A percentile compares a stretch with the other conserved stretches of the same genome.
phyloP scores from a whole-genome alignment of 164 flowering plant species.

The Aristolochia fimbriata region DNA sequence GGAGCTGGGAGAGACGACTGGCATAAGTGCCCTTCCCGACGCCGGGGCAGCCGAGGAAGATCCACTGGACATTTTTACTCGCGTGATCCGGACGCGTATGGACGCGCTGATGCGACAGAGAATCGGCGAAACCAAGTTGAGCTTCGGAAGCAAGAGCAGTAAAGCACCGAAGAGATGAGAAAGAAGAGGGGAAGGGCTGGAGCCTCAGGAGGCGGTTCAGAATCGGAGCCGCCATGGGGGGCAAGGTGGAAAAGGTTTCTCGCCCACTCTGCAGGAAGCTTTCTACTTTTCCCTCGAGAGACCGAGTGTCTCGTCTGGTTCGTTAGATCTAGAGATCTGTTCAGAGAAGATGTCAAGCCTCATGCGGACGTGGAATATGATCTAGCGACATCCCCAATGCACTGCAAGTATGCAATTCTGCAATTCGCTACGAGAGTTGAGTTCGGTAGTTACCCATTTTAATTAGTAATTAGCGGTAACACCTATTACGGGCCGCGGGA shows the following conservation, averaged over 20 bases:
- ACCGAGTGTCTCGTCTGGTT: too few species aligned
- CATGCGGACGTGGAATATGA: too few species aligned
- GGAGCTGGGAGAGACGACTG: conserved; percentile 58
- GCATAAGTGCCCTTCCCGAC: conserved; percentile 96
- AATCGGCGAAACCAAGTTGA: conserved; percentile 15
- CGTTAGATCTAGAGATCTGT: too few species aligned
- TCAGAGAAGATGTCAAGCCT: too few species aligned
- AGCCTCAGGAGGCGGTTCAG: conserved; percentile 24
- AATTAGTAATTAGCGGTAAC: too few species aligned
- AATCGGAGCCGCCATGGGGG: conserved; percentile 37
- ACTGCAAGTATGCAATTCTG: too few species aligned
- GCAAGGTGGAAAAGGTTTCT: neutral
- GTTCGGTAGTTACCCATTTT: too few species aligned
- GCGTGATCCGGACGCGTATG: conserved; percentile 9
- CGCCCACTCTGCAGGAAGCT: too few species aligned
- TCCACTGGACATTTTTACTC: conserved; percentile 72
- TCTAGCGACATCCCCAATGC: too few species aligned
- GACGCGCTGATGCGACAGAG: conserved; percentile 7
- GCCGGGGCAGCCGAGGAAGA: conserved; percentile 92
- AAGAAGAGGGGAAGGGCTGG: conserved; percentile 1
- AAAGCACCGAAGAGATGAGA: neutral
- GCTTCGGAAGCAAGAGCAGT: conserved; percentile 4
- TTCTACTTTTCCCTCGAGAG: too few species aligned
- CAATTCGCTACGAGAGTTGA: too few species aligned
- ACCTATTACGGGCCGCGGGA: too few species aligned